These are phyloP conservation scores for Eucalyptus sideroxylon DNA, from an alignment of 345 rosid genomes.

Conservation along the genomic window DNA sequence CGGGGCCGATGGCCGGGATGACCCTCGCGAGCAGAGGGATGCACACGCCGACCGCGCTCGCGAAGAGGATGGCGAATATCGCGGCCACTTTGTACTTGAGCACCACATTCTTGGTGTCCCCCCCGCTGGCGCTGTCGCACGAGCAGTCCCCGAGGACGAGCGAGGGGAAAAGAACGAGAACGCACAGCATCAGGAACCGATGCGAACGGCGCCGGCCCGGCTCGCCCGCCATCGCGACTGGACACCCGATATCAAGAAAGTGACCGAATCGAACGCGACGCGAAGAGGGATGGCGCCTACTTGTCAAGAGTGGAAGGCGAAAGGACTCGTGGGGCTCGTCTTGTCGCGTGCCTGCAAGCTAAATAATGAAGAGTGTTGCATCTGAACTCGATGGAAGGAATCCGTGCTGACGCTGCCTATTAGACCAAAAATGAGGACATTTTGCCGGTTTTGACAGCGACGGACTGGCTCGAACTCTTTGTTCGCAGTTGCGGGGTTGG, in stretches of 20 bases:
- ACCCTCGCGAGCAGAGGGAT: constrained; percentile 27
- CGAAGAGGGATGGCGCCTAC: neutral
- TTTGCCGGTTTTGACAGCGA: neutral
- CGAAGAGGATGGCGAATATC: constrained; percentile 31
- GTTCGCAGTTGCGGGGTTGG: neutral
- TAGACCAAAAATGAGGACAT: neutral
- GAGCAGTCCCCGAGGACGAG: constrained; percentile 3
- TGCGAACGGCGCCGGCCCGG: neutral
- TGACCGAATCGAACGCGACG: neutral
- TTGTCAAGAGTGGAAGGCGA: neutral
- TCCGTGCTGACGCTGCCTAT: neutral
- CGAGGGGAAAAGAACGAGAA: neutral
- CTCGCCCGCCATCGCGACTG: neutral
- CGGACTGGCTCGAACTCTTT: neutral
- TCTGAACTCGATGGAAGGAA: neutral
- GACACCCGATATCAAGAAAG: neutral
- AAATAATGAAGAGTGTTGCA: neutral
- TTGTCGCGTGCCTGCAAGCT: neutral
- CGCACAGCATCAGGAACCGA: neutral
- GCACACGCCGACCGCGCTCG: constrained; percentile 30
- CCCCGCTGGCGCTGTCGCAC: neutral
- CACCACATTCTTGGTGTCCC: neutral
- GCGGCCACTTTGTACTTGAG: constrained; percentile 25
- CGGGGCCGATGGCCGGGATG: constrained; percentile 22
- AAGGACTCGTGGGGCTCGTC: neutral